Base-by-base conservation (phyloP, 768 basidiomycete genomes). In the Pleurotus ostreatus region DNA sequence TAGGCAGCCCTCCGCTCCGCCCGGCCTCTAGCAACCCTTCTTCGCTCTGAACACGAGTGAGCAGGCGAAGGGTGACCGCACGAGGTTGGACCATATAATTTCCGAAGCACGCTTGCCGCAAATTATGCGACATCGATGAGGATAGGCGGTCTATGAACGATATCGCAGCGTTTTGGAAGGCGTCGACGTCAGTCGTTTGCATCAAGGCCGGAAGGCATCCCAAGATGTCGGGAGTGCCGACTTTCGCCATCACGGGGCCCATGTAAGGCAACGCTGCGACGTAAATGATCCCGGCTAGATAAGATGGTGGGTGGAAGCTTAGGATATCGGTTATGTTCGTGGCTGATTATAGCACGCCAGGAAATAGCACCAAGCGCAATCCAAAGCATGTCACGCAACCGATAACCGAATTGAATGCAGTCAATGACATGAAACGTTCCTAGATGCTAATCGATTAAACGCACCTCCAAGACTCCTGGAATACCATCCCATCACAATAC, bases 271-370 rank as follows among this genome's bases (percentile, higher is more conserved):
- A 41, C 12, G 67, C 62, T 2, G 62, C 53, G 55, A 66, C 60
- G 37, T 68, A 68, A 25, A 70, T 61, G 30, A 68, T 57, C 22
- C 66, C 68, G 2, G 66, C 59, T 34, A 70, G 60, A 25, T 62
- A 68, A 13, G 63, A 61, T 5, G 66, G 55, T 8, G 65, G 63
- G 44, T 64, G 61, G 57, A 66, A 62, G 13, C 60, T 57, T 25
- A 67, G 56, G 11, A 68, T 59, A 34, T 70, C 67, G n/a, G 66
- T 60, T 54, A 68, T 65, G 46, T 59, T 58, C 1, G 66, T 68
- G 18, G 57, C 68, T 61, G 49, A 43, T 25, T 7, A 34, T 37
- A 55, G 22, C 34, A 30, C 53, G 4, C 45, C n/a, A 37, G 26
- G 34, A 34, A 34, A 34, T 34, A 12, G 30, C 30, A 34, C 30